Base-by-base conservation (phyloP, 805 yeast genomes). In the Kuraishia ogatae region DNA sequence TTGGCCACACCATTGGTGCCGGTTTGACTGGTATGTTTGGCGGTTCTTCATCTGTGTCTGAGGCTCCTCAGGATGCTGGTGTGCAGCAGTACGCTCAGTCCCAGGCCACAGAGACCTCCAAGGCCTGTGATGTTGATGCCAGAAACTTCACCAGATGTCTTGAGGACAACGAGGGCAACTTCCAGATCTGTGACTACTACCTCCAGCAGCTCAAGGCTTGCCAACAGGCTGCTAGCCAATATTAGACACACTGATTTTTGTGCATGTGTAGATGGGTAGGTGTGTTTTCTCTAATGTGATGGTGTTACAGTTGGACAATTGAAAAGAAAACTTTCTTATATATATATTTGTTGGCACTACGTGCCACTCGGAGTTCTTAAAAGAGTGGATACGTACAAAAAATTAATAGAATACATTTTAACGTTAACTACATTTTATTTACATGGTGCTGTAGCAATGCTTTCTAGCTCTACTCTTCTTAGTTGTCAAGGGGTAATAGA, bases 181-280 rank as follows among this genome's bases (percentile, higher is more conserved):
- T 89, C 89, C 97, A 92, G 76, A 85, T 88, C 62, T 94, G 99
- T 76, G 97, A 92, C 68, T 94, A 82, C 82, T 94, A 94, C 76
- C 80, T 94, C 75, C 97, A 94, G 76, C 97, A 93, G 77, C 84
- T 94, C 72, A 93, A 89, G 78, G 96, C 97, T 21, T 94, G 99
- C 75, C 97, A 94, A 76, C 90, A 88, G 73, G 97, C 97, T 64
- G 79, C 97, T 55, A 81, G 85, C 61, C 89, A 81, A 64, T 92
- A 88, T 71, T 92, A 83, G 62, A 49, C 55, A 35, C 43, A 35
- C 17, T 35, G 43, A 35, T n/a, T n/a, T n/a, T n/a, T n/a, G n/a
- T 15, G 43, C 29, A 26, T 5, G 29, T 26, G 29, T 26, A 10
- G 8, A 10, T 6, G 29, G 10, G 29, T 26, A 26, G 5, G 29